Conservation (phyloP, 805 yeast genomes). For the Starmerella asiatica region DNA sequence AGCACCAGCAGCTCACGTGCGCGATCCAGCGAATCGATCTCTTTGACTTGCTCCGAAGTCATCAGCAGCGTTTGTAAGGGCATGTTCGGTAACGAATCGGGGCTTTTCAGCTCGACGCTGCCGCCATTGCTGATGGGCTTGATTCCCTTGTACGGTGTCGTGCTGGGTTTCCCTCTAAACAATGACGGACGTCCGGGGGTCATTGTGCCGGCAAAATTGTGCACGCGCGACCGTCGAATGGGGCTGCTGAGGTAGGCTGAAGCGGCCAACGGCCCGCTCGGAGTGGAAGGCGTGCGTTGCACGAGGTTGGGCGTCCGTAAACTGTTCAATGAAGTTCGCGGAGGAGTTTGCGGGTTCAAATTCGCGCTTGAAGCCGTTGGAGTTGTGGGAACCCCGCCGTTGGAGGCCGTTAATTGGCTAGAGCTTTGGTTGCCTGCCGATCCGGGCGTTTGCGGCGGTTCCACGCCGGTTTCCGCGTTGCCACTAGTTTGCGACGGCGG, state of each 20-base stretch:
- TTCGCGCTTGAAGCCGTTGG: too few species aligned
- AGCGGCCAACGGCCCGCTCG: constrained; percentile 4
- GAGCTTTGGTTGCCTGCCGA: too few species aligned
- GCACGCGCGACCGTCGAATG: constrained; percentile 8
- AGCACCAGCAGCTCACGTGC: constrained; percentile 11
- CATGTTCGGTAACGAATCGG: constrained; percentile 15
- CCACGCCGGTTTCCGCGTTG: too few species aligned
- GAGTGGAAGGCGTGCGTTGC: neutral
- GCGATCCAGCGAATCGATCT: constrained; percentile 9
- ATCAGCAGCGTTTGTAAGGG: constrained; percentile 20
- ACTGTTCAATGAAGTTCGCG: too few species aligned
- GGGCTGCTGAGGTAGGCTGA: constrained; percentile 16
- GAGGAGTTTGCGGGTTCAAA: neutral
- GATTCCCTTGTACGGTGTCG: constrained; percentile 6
- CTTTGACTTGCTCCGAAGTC: constrained; percentile 14
- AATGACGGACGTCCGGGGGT: constrained; percentile 17
- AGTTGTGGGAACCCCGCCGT: too few species aligned
- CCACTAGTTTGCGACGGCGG: too few species aligned
- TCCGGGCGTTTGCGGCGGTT: too few species aligned
- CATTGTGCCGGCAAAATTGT: constrained; percentile 12
- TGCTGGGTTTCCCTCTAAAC: too few species aligned
- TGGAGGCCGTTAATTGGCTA: too few species aligned
- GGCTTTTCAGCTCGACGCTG: constrained; percentile 4
- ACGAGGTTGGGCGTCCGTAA: neutral
- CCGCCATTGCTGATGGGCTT: constrained; percentile 3